These are phyloP conservation scores for Quercus aquifolioides DNA, from an alignment of 306 rosid species.

Conservation along the genomic window DNA sequence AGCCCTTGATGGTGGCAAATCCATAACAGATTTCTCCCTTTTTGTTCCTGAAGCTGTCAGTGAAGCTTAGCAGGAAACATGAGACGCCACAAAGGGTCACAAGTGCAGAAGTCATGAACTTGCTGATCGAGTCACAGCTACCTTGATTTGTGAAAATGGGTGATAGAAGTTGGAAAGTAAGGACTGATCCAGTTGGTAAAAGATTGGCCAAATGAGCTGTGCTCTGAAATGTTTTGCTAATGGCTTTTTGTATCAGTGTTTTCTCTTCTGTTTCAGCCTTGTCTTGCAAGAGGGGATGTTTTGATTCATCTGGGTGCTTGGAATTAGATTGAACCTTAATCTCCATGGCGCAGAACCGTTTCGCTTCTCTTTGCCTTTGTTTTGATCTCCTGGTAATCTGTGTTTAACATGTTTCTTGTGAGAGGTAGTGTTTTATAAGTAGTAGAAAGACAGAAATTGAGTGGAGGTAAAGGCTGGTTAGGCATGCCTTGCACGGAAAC, in stretches of 20 bases:
- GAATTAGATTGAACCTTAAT: slow-evolving; percentile 32
- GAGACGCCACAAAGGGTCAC: slow-evolving; percentile 44
- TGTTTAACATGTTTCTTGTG: neutral
- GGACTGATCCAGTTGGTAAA: slow-evolving; percentile 82
- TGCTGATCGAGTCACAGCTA: slow-evolving; percentile 55
- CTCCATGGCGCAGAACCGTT: slow-evolving; percentile 43
- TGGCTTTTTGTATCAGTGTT: too few relatives aligned
- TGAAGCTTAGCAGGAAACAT: slow-evolving; percentile 57
- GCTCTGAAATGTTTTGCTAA: too few relatives aligned
- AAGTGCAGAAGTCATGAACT: slow-evolving; percentile 37
- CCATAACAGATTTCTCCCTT: slow-evolving; percentile 67
- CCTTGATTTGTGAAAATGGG: slow-evolving; percentile 77
- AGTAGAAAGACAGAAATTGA: slow-evolving; percentile 22
- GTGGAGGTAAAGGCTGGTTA: slow-evolving; percentile 32
- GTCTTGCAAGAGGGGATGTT: slow-evolving; percentile 33
- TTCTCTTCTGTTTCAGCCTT: too few relatives aligned
- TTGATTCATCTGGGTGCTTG: slow-evolving; percentile 22
- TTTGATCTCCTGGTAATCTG: neutral
- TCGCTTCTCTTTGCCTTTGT: neutral
- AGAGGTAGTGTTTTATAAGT: slow-evolving; percentile 1
- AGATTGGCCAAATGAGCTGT: slow-evolving; percentile 26
- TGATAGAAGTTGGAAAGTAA: slow-evolving; percentile 78
- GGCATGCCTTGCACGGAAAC: slow-evolving; percentile 67
- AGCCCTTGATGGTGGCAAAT: slow-evolving; percentile 57
- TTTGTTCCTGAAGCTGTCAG: slow-evolving; percentile 61